Evolutionary conservation across 495 filamentous ascomycete species (phyloP).

Genomic region (Tetracladium marchalianum): DNA sequence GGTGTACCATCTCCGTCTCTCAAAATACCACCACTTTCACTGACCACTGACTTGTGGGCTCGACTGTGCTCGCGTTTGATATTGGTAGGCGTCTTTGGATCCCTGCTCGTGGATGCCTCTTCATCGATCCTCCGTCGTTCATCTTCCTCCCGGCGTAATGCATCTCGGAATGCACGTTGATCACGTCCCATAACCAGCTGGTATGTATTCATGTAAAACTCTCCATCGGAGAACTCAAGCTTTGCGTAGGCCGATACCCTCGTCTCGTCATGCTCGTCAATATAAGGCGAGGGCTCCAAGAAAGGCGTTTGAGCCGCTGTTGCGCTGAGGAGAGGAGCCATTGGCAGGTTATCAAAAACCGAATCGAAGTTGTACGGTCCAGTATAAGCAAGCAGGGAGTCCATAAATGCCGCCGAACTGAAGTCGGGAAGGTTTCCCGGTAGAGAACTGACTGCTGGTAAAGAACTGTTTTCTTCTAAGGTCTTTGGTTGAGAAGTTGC

Average conservation of each 20-base stretch:
- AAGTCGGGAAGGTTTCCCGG: no score
- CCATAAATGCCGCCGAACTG: no score
- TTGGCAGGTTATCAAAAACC: no score
- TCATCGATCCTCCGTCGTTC: constrained; percentile 19
- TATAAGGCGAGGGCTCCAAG: constrained; percentile 8
- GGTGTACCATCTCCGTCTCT: constrained; percentile 38
- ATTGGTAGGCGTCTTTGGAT: constrained; percentile 31
- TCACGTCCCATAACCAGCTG: constrained; percentile 58
- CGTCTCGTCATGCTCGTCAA: constrained; percentile 4
- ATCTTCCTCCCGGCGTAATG: constrained; percentile 31
- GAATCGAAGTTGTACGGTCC: no score
- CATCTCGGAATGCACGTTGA: constrained; percentile 41
- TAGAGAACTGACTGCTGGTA: no score
- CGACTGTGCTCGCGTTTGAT: constrained; percentile 34
- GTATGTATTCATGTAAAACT: constrained; percentile 64
- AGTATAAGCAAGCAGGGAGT: no score
- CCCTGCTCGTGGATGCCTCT: constrained; percentile 39
- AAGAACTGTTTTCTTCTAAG: no score
- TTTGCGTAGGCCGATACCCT: constrained; percentile 50
- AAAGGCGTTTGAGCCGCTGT: background rate
- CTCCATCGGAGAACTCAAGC: constrained; percentile 59
- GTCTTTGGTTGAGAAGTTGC: no score
- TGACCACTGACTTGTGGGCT: constrained; percentile 40
- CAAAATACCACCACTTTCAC: constrained; percentile 50
- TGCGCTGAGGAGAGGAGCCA: background rate